Conservation (phyloP, 192 early-diverging fungal species). For the Mortierella hygrophila region DNA sequence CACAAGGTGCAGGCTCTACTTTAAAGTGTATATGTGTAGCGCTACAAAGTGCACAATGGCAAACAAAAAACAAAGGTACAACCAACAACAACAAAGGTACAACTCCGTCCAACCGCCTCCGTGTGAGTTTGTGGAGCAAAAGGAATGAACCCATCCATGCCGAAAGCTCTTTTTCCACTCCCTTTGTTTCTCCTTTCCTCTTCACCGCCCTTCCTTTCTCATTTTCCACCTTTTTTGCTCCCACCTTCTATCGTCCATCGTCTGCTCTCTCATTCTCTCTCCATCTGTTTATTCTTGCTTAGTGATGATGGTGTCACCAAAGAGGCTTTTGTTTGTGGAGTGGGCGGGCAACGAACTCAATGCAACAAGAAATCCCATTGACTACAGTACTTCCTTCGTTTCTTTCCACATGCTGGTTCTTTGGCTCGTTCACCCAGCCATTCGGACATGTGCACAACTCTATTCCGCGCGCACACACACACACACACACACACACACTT, state of each 20-base stretch:
- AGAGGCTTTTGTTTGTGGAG: not conserved
- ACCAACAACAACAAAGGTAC: not conserved
- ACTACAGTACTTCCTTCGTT: not conserved
- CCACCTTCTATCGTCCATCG: not conserved
- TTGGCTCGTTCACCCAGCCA: not conserved
- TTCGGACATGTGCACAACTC: slow-evolving; percentile 2
- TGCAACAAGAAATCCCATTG: not conserved
- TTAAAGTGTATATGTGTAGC: not conserved
- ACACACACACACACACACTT: not conserved
- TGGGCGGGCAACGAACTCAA: not conserved
- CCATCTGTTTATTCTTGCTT: slow-evolving; percentile 10
- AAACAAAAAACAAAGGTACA: not conserved
- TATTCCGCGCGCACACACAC: slow-evolving; percentile 2
- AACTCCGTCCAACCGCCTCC: not conserved
- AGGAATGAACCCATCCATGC: not conserved
- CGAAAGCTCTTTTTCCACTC: not conserved
- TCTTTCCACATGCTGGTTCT: slow-evolving; percentile 8
- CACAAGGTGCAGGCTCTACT: not conserved
- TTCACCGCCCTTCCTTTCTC: not conserved
- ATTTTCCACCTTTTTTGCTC: not conserved
- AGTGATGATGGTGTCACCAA: slow-evolving; percentile 23
- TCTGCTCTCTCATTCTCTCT: not conserved
- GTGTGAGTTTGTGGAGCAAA: slow-evolving; percentile 20
- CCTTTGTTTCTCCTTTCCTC: not conserved
- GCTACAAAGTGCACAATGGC: not conserved